Base-by-base conservation (phyloP, 2,329 filamentous ascomycete genomes). In the Ophiosphaerella korrae region DNA sequence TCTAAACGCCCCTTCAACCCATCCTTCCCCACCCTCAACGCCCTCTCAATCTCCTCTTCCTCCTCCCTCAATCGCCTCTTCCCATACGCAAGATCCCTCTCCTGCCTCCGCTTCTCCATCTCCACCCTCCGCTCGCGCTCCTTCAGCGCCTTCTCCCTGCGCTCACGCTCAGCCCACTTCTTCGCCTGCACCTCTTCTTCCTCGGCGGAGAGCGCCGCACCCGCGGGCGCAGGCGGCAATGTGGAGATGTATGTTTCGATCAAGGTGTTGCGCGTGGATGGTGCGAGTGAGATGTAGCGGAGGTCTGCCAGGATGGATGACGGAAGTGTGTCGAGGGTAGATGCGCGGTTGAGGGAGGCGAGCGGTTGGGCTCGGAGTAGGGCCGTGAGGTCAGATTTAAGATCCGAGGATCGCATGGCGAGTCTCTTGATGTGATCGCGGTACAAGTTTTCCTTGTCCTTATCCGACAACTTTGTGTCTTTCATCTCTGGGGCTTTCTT, bases 401-500 rank as follows among this genome's bases (percentile, higher is more conserved):
- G 82, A 4, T 84, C 83, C 0, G 84, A 78, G 44, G 83, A 81
- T 0, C 88, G 81, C 63, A 89, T 78, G 67, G 89, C 79, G 14
- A 92, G 74, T 7, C 87, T 79, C 54, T 77, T 81, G 58, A 91
- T 76, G 64, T 90, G 85, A 50, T 94, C 90, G 48, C 90, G 82
- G 69, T 93, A 95, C 45, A 84, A 79, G 74, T 88, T 92, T 68
- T 95, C 90, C 31, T 88, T 82, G 45, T 93, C 90, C 71, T 88
- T 90, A 65, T 81, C 80, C 16, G 71, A 60, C 3, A 80, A 59
- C 51, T 78, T 77, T 13, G 84, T 78, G 52, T 93, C 88, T 53
- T 87, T 88, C 88, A 99, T 92, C 45, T 87, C 83, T 0, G 83
- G 74, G 57, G 96, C 92, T 58, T 88, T 92, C 59, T 88, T 88